Conservation (phyloP, 441 rosid species). For the Pelargonium citronellum region DNA sequence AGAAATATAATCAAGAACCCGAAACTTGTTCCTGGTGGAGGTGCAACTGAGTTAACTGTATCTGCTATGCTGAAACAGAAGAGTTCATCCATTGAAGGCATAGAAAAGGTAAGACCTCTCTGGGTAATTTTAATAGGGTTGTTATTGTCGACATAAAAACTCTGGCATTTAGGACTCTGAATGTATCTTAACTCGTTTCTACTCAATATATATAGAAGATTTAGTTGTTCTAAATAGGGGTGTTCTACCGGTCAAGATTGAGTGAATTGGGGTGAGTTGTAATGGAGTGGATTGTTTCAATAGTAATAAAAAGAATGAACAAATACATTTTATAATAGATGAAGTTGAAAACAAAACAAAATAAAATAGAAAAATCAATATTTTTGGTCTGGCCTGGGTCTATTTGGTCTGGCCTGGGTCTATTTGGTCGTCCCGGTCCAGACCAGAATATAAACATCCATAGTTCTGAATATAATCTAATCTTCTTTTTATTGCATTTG, state of each 20-base stretch:
- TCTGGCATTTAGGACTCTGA: neutral
- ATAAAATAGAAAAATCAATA: no score
- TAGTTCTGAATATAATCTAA: neutral
- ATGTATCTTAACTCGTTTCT: neutral
- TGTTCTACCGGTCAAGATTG: neutral
- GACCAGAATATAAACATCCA: no score
- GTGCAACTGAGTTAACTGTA: slow-evolving; percentile 26
- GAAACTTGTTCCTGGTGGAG: slow-evolving; percentile 26
- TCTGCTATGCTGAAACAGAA: slow-evolving; percentile 26
- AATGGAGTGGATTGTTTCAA: no score
- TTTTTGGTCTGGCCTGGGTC: no score
- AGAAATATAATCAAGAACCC: slow-evolving; percentile 28
- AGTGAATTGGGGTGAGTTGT: no score
- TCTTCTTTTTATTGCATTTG: neutral
- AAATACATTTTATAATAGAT: no score
- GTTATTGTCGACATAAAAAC: neutral
- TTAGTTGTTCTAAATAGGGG: no score
- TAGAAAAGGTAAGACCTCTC: slow-evolving; percentile 20
- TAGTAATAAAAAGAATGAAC: no score
- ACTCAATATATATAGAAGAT: no score
- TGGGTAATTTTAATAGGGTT: slow-evolving; percentile 7
- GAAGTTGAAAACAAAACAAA: no score
- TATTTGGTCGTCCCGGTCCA: no score
- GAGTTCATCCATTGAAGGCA: slow-evolving; percentile 25
- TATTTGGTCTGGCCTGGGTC: no score